phyloP scores from a whole-genome alignment of 768 basidiomycete species.

The Agrocybe chaxingu region DNA sequence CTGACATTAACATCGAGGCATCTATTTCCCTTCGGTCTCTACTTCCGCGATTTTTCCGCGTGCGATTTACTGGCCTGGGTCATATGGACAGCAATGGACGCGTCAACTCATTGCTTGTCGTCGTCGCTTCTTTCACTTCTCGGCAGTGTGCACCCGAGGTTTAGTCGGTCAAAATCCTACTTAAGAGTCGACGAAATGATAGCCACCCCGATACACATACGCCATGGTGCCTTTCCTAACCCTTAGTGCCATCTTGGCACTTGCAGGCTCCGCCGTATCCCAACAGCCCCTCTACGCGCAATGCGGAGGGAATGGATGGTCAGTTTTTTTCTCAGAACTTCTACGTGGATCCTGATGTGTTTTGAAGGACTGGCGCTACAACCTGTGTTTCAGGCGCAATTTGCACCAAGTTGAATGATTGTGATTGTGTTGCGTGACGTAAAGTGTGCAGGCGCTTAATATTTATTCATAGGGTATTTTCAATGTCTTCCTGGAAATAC shows the following conservation, averaged over 20 bases:
- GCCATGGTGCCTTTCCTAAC: conserved; percentile 11
- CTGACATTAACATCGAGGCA: not conserved
- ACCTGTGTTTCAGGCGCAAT: conserved; percentile 42
- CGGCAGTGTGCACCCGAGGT: conserved; percentile 13
- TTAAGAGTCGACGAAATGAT: conserved; percentile 1
- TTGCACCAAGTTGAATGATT: conserved; percentile 43
- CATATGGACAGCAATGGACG: conserved; percentile 3
- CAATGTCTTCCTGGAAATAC: conserved; percentile 44
- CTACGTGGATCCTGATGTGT: not conserved
- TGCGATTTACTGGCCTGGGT: conserved; percentile 1
- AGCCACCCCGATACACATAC: not conserved
- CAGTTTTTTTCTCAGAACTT: conserved; percentile 7
- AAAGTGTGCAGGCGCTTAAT: not conserved
- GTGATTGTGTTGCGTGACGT: conserved; percentile 23
- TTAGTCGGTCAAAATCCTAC: conserved; percentile 12
- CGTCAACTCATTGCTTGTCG: conserved; percentile 5
- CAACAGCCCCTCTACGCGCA: conserved; percentile 42
- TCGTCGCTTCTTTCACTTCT: conserved; percentile 8
- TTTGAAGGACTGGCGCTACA: conserved; percentile 43
- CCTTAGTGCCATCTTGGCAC: conserved; percentile 18
- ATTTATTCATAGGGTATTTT: conserved; percentile 35
- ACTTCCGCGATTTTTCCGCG: conserved; percentile 25
- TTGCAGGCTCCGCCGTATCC: conserved; percentile 24
- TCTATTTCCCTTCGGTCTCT: not conserved
- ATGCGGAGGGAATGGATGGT: conserved; percentile 53